A percentile compares a stretch with the other conserved stretches of the same genome.
Conservation (phyloP, 2,329 filamentous ascomycete genomes). For the Trichoderma breve region DNA sequence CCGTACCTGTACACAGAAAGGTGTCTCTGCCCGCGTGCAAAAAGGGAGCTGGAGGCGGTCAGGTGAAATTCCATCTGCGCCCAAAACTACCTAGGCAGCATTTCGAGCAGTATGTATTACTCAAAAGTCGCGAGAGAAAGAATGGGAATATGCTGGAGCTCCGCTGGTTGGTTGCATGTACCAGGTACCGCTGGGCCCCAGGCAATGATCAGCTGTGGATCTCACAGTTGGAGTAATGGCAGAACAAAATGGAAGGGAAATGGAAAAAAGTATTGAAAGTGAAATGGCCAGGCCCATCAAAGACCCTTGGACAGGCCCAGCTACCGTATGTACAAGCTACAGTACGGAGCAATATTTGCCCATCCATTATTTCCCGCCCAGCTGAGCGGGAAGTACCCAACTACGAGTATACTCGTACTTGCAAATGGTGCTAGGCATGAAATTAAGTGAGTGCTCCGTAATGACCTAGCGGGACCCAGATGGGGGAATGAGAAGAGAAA, state of each 20-base stretch:
- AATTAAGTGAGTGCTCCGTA: background rate
- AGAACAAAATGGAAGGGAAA: background rate
- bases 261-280: background rate
- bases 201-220: background rate
- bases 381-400: background rate
- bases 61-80: background rate
- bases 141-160: background rate
- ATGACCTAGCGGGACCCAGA: background rate
- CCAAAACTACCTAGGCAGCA: background rate
- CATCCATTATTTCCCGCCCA: background rate
- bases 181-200: background rate
- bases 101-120: background rate
- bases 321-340: background rate
- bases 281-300: background rate
- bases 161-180: background rate
- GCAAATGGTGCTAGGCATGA: background rate
- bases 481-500: background rate
- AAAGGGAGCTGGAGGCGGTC: background rate
- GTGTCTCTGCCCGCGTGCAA: background rate
- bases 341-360: conserved; percentile 1
- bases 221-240: background rate
- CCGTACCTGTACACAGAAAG: background rate
- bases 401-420: background rate
- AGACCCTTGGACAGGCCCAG: background rate
- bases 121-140: background rate